These are phyloP conservation scores for Penicillium griseofulvum DNA, from an alignment of 2,329 filamentous ascomycete genomes.

Conservation along the genomic window DNA sequence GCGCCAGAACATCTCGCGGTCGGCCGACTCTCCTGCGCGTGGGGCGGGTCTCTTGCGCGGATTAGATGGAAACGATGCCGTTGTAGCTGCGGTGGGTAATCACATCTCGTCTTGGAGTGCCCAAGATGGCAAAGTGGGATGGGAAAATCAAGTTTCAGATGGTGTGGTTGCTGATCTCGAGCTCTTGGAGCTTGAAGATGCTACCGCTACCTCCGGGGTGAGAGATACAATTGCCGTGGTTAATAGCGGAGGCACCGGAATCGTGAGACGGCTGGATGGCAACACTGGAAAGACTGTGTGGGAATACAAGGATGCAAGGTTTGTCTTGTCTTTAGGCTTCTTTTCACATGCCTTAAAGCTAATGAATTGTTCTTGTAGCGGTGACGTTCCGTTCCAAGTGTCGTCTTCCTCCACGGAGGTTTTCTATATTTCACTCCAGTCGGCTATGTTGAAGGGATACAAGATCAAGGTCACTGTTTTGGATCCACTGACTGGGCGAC, in stretches of 20 bases:
- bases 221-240: slow-evolving; percentile 69
- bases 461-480: slow-evolving; percentile 73
- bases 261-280: slow-evolving; percentile 70
- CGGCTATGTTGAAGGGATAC: slow-evolving; percentile 63
- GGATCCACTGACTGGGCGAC: slow-evolving; percentile 70
- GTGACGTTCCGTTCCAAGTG: slow-evolving; percentile 71
- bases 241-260: slow-evolving; percentile 51
- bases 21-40: slow-evolving; percentile 23
- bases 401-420: slow-evolving; percentile 67
- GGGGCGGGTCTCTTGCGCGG: slow-evolving; percentile 57
- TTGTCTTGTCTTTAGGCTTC: slow-evolving; percentile 2
- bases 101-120: slow-evolving; percentile 80
- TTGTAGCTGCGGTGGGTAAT: slow-evolving; percentile 70
- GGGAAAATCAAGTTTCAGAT: slow-evolving; percentile 63
- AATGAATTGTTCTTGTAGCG: slow-evolving; percentile 44
- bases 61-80: slow-evolving; percentile 73
- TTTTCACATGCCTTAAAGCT: background rate
- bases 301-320: slow-evolving; percentile 68
- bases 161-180: slow-evolving; percentile 56
- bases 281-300: slow-evolving; percentile 71
- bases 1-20: slow-evolving; percentile 70
- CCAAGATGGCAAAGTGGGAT: slow-evolving; percentile 72
- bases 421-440: slow-evolving; percentile 74
- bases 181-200: slow-evolving; percentile 68
- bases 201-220: slow-evolving; percentile 43